phyloP scores from a whole-genome alignment of 768 basidiomycete genomes.

The Paxillus ammoniavirescens region DNA sequence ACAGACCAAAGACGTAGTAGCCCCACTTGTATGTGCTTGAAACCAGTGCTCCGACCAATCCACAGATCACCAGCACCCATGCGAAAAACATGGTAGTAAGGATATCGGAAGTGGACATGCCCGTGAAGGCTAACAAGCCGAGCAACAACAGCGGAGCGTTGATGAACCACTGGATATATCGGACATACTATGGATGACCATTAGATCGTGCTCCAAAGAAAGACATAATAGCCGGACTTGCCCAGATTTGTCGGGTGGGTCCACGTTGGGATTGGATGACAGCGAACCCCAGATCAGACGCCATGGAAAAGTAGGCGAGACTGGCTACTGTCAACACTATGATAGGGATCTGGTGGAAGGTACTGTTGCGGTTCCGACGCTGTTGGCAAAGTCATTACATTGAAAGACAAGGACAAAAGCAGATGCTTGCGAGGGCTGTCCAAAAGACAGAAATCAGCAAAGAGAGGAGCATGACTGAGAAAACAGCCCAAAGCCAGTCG shows the following conservation, averaged over 20 bases:
- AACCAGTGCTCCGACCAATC: slow-evolving; percentile 53
- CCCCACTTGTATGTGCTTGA: slow-evolving; percentile 52
- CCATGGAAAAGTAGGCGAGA: slow-evolving; percentile 54
- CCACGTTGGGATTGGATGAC: slow-evolving; percentile 39
- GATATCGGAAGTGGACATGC: slow-evolving; percentile 47
- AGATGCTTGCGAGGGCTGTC: slow-evolving; percentile 31
- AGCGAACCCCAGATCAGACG: slow-evolving; percentile 51
- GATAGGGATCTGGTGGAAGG: slow-evolving; percentile 50
- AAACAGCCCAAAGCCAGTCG: slow-evolving; percentile 56
- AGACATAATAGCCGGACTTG: slow-evolving; percentile 20
- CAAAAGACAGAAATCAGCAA: slow-evolving; percentile 38
- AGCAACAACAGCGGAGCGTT: slow-evolving; percentile 53
- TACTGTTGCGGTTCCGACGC: slow-evolving; percentile 40
- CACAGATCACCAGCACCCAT: slow-evolving; percentile 43
- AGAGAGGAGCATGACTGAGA: slow-evolving; percentile 46
- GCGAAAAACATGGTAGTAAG: slow-evolving; percentile 38
- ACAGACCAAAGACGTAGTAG: slow-evolving; percentile 46
- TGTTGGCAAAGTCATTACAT: slow-evolving; percentile 2
- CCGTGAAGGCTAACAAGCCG: slow-evolving; percentile 44
- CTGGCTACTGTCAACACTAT: slow-evolving; percentile 45
- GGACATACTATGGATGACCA: slow-evolving; percentile 38
- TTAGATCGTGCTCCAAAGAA: not conserved
- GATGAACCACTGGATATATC: slow-evolving; percentile 58
- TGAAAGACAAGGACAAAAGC: not conserved
- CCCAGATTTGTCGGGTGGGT: slow-evolving; percentile 42